Conservation (phyloP, 352 stramenopile genomes). For the Pythium dissotocum region DNA sequence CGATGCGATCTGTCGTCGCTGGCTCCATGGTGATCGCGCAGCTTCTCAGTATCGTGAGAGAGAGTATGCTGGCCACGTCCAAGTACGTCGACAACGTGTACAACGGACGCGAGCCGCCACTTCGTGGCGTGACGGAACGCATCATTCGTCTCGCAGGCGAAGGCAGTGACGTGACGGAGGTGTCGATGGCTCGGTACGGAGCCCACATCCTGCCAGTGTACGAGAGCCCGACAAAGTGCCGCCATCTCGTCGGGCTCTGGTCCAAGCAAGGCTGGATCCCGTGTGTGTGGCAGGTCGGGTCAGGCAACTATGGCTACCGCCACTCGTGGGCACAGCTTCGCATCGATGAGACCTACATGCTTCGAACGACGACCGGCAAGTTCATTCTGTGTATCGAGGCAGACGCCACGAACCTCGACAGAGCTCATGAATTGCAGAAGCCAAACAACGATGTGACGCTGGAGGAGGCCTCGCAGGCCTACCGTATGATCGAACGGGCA, state of each 20-base stretch:
- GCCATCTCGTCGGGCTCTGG: conserved; percentile 52
- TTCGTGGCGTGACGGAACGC: conserved; percentile 54
- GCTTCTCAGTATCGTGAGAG: conserved; percentile 59
- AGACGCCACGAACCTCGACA: conserved; percentile 52
- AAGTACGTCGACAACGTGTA: conserved; percentile 56
- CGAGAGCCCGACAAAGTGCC: conserved; percentile 46
- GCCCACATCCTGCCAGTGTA: conserved; percentile 67
- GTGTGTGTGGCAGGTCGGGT: conserved; percentile 52
- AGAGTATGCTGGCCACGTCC: conserved; percentile 44
- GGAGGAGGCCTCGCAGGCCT: conserved; percentile 63
- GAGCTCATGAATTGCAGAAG: conserved; percentile 46
- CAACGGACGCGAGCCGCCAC: conserved; percentile 45
- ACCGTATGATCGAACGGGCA: conserved; percentile 56
- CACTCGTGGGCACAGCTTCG: conserved; percentile 54
- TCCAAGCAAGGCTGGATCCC: conserved; percentile 55
- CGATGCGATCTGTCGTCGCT: conserved; percentile 47
- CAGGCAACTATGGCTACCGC: conserved; percentile 59
- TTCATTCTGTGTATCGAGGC: conserved; percentile 68
- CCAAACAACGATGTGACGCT: conserved; percentile 49
- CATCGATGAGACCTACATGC: conserved; percentile 53
- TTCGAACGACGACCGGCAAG: conserved; percentile 65
- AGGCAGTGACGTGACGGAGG: conserved; percentile 62
- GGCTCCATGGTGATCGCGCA: conserved; percentile 70
- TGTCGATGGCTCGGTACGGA: conserved; percentile 65
- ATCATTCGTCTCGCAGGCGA: conserved; percentile 60